Base-by-base conservation (phyloP, 768 basidiomycete species). In the Clitopilus passeckerianus region DNA sequence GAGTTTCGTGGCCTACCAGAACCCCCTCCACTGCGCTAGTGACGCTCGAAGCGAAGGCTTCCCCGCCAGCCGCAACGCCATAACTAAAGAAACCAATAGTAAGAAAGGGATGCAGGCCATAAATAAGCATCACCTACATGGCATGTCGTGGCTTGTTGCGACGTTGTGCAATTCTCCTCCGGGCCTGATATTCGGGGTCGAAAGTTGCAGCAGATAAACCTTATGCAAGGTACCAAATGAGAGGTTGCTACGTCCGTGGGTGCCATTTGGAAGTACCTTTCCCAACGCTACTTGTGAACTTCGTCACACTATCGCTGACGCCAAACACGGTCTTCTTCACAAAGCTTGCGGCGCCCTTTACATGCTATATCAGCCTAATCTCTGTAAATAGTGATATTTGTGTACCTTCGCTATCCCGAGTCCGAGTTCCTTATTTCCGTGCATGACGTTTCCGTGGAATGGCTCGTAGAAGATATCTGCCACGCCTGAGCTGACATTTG, bases 301-400 rank as follows among this genome's bases (percentile, higher is more conserved):
- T 98, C n/a, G 95, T 95, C 70, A 99, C 79, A 69, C 93, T 96
- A 68, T 99, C 96, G 34, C 91, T 91, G 44, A 99, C 71, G 35
- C 97, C 97, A 66, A 98, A 99, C 6, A 98, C 92, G 0, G 96
- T 97, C 77, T 99, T 99, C 79, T 98, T 98, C 57, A 98, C 91
- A 65, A 99, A 95, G 70, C 95, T 98, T 6, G 95, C 94, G 0
- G 96, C 96, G 50, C 97, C 97, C 90, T 95, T 65, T n/a, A 15
- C 37, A 41, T 12, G 5, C 14, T 15, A 46, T 15, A 59, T 0
- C 34, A 54, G 46, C 20, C 59, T 34, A 53, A 54, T 22, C 33
- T 54, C 53, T 43, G 22, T 50, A n/a, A 57, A 7, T 20, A 41
- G n/a, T 27, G 2, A 44, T 53, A 34, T 34, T 4, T 7, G 57